phyloP scores from a whole-genome alignment of 2,329 filamentous ascomycete genomes.

The Arthroderma uncinatum region DNA sequence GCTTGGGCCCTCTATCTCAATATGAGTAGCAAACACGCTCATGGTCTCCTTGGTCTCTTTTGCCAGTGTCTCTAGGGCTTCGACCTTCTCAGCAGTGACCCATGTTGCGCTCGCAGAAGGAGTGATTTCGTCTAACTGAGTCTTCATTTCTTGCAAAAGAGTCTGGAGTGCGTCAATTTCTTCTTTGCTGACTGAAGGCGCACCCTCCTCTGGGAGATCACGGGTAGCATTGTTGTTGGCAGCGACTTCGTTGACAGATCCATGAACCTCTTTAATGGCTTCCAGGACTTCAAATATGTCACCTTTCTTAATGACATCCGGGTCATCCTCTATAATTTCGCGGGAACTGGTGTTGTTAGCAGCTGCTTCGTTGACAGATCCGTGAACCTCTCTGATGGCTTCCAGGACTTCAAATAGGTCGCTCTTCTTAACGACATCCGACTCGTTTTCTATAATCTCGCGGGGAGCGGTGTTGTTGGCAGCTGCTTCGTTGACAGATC shows the following conservation, averaged over 20 bases:
- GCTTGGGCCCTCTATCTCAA: constrained; percentile 57
- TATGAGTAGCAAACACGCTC: constrained; percentile 51
- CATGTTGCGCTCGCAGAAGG: constrained; percentile 55
- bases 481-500: constrained; percentile 42
- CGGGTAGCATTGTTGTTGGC: constrained; percentile 26
- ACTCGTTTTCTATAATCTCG: constrained; percentile 26
- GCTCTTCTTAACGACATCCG: constrained; percentile 37
- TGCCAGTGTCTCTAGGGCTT: constrained; percentile 55
- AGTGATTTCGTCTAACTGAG: constrained; percentile 68
- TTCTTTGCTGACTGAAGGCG: constrained; percentile 55
- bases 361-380: constrained; percentile 40
- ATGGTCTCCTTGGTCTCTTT: constrained; percentile 66
- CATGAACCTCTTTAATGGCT: constrained; percentile 44
- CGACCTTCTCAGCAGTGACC: constrained; percentile 52
- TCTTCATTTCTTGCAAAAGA: constrained; percentile 78
- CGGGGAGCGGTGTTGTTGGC: background rate
- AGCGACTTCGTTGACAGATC: constrained; percentile 44
- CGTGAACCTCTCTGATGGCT: constrained; percentile 44
- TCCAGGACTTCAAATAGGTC: constrained; percentile 37
- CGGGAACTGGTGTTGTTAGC: constrained; percentile 25
- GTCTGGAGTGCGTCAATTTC: constrained; percentile 87
- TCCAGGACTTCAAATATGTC: constrained; percentile 38
- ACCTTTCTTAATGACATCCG: constrained; percentile 37
- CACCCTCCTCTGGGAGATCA: constrained; percentile 29
- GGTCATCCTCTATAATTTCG: constrained; percentile 16